Percentiles rank a stretch among this genome's conserved stretches.
Conservation (phyloP, 495 filamentous ascomycete species). For the Astrocystis sublimbata region DNA sequence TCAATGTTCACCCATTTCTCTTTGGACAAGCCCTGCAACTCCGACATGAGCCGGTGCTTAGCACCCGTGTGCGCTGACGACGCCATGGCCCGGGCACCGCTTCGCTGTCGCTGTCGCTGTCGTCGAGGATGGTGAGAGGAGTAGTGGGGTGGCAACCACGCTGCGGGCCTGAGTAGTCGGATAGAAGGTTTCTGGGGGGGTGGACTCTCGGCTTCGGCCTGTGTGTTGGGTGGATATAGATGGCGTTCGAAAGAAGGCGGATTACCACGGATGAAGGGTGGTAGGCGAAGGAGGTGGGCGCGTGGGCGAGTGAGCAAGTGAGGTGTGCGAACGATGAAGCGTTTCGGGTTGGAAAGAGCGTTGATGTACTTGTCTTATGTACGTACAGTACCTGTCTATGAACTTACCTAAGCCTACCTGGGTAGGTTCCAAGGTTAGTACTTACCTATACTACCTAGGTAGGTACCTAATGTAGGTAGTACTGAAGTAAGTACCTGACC, state of each 20-base stretch:
- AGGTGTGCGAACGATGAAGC: background rate
- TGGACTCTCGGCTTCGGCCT: background rate
- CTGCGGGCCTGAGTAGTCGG: constrained; percentile 11
- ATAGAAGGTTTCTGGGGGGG: background rate
- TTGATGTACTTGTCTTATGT: background rate
- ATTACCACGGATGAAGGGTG: background rate
- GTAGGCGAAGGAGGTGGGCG: too few relatives aligned
- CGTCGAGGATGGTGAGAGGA: background rate
- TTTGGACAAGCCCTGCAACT: constrained; percentile 77
- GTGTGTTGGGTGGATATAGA: background rate
- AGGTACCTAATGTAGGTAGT: too few relatives aligned
- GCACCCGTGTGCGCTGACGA: constrained; percentile 46
- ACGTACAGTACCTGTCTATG: too few relatives aligned
- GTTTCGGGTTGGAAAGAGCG: constrained; percentile 8
- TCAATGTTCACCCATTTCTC: constrained; percentile 94
- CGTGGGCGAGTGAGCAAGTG: background rate
- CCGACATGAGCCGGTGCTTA: constrained; percentile 83
- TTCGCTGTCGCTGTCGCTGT: background rate
- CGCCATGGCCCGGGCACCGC: constrained; percentile 22
- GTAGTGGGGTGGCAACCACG: constrained; percentile 1
- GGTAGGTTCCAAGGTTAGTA: too few relatives aligned
- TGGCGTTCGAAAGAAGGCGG: background rate
- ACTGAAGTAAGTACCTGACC: too few relatives aligned
- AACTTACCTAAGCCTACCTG: too few relatives aligned
- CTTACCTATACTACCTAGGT: too few relatives aligned